phyloP scores from a whole-genome alignment of 2,329 filamentous ascomycete species.

The Colletotrichum neosansevieriae region DNA sequence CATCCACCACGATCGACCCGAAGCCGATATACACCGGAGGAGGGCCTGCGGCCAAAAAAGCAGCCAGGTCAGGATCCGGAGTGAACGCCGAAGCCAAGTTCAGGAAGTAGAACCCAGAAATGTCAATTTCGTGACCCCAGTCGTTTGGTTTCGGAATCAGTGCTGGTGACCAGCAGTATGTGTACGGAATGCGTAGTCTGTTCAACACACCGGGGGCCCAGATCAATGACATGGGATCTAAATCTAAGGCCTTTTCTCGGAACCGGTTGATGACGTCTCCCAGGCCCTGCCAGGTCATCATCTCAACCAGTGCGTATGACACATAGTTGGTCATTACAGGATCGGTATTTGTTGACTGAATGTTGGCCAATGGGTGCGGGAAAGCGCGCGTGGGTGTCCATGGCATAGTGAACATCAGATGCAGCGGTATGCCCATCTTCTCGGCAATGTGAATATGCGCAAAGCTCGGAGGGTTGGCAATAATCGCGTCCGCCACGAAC shows the following conservation, averaged over 20 bases:
- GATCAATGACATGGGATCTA: slow-evolving; percentile 83
- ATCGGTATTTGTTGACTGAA: slow-evolving; percentile 81
- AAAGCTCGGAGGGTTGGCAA: slow-evolving; percentile 83
- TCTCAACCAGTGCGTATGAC: slow-evolving; percentile 86
- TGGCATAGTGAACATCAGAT: slow-evolving; percentile 97
- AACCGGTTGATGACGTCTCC: slow-evolving; percentile 94
- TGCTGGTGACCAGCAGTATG: slow-evolving; percentile 91
- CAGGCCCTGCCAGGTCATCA: slow-evolving; percentile 93
- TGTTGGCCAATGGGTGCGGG: slow-evolving; percentile 87
- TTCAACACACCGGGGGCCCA: slow-evolving; percentile 86
- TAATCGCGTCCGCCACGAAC: slow-evolving; percentile 87
- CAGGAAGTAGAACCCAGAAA: slow-evolving; percentile 83
- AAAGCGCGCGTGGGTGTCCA: slow-evolving; percentile 90
- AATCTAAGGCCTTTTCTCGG: slow-evolving; percentile 77
- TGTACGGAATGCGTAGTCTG: slow-evolving; percentile 83
- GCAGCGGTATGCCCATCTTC: slow-evolving; percentile 79
- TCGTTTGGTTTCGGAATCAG: slow-evolving; percentile 84
- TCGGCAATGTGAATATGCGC: slow-evolving; percentile 82
- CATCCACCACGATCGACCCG: slow-evolving; percentile 84
- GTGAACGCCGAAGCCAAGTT: slow-evolving; percentile 74
- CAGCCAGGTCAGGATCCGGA: slow-evolving; percentile 72
- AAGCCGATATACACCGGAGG: slow-evolving; percentile 87
- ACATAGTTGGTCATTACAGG: slow-evolving; percentile 84
- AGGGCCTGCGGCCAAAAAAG: slow-evolving; percentile 75
- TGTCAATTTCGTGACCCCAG: slow-evolving; percentile 78